phyloP scores from a whole-genome alignment of 2,329 filamentous ascomycete species.

The Verticillium klebahnii region DNA sequence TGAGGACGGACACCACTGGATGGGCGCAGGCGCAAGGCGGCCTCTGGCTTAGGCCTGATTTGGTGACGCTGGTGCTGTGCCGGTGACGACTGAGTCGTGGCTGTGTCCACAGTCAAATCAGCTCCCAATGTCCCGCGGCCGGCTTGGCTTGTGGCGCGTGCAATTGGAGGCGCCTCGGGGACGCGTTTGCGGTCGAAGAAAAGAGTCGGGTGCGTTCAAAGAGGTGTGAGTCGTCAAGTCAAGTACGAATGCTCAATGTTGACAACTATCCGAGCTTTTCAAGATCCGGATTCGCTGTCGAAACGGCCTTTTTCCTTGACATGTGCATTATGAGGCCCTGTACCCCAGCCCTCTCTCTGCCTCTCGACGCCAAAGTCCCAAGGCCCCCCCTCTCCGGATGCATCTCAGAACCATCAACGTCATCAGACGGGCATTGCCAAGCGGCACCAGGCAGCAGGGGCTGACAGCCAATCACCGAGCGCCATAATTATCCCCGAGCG shows the following conservation, averaged over 20 bases:
- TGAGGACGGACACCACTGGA: conserved; percentile 3
- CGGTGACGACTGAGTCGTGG: conserved; percentile 11
- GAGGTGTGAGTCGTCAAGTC: neutral
- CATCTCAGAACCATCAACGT: neutral
- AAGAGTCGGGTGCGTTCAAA: neutral
- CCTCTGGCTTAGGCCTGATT: neutral
- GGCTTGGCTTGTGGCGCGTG: conserved; percentile 7
- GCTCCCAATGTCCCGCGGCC: neutral
- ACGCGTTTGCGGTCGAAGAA: neutral
- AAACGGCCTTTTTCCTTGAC: too few relatives aligned
- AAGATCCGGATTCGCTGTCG: too few relatives aligned
- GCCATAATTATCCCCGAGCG: conserved; percentile 28
- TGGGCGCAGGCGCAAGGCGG: neutral
- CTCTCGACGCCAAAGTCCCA: too few relatives aligned
- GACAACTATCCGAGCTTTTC: too few relatives aligned
- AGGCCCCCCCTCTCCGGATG: too few relatives aligned
- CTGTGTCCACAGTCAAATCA: conserved; percentile 5
- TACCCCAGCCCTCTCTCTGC: too few relatives aligned
- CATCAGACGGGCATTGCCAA: neutral
- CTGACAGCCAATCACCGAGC: conserved; percentile 24
- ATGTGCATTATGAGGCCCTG: too few relatives aligned
- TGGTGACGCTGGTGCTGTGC: conserved; percentile 2
- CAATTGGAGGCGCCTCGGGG: neutral
- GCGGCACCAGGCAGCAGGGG: conserved; percentile 4
- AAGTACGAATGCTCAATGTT: neutral